Evolutionary conservation across 805 yeast genomes (phyloP), one percentile per base, ranked within the genome.

Genomic region (Middelhovenomyces tepae): DNA sequence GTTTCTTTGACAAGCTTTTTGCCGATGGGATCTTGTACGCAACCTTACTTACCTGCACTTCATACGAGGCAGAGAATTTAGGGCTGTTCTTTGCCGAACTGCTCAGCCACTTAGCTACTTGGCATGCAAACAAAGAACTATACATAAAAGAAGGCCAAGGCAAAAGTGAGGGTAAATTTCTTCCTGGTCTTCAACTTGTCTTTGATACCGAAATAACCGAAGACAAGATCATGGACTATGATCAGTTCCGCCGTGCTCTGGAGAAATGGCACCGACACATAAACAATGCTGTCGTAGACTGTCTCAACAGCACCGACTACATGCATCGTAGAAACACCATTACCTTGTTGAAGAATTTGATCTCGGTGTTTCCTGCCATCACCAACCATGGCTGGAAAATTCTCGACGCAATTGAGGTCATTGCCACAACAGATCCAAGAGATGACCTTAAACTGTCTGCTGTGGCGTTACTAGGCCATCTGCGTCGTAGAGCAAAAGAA

Each of bases 391-490:
- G 85, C 21, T 73, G 71, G 35, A 37, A 48, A 5, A 48, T 86
- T 1, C 54, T 67, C 5, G 57, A 53, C 4, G 54, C 64, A 7
- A 59, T 87, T 21, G 65, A 71, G 19, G 44, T 48, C 1, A 70
- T 81, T 14, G 48, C 71, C 5, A 40, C 53, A 4, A 48, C 53
- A 0, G 96, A 87, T 42, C 50, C 58, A 3, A 69, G 96, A 42
- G 87, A 82, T 35, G 97, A 87, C 55, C 66, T 87, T 46, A 80
- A 73, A 47, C 60, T 87, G 22, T 78, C 95, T 1, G 75, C 85
- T 0, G 73, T 51, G 5, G 53, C 58, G 10, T 27, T 55, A 27
- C 27, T 36, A 26, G 57, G 57, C 3, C 44, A 47, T 19, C 30
- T 54, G 34, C 47, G 38, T 17, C 37, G 45, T n/a, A 37, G 45